Evolutionary conservation across 169 alveolate species (phyloP), one percentile per base, ranked within the genome.

Genomic region (Eimeria sp.): DNA sequence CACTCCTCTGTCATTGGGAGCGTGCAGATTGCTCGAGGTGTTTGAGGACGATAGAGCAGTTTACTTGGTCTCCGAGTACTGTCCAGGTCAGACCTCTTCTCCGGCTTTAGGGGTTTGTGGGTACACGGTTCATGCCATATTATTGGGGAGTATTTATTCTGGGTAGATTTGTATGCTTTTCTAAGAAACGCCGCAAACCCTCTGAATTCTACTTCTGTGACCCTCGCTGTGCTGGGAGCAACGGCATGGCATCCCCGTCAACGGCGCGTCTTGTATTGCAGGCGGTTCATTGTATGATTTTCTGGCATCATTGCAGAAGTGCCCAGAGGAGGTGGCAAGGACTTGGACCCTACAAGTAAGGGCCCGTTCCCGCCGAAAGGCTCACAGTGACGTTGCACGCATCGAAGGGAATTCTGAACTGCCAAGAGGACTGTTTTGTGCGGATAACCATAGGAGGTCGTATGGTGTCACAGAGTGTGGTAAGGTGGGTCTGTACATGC

Each of bases 21-120:
- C 54, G 51, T 54, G 75, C 96, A 82, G 98, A 92, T 96, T 98
- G 58, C 96, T 98, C 76, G 99, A 98, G 93, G 98, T 98, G 40
- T 98, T 95, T 94, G 99, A 98, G 95, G 98, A 98, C 91, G 97
- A 96, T 11, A 58, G 88, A 51, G 92, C 63, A 22, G 80, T 95
- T 25, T 86, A 51, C 86, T 27, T 95, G n/a, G 97, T 95, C 0
- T 75, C 89, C 27, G 97, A 95, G 96, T 97, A 95, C 95, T 97
- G 98, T 76, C 89, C 97, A 47, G 99, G 97, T 84, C 54, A 76
- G 95, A 1, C 27, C 2, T n/a, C 47, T 27, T 43, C 61, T 14
- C 51, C 43, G 20, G 20, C 3, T 16, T 4, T 43, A 49, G 3
- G 58, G 27, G 13, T 40, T 30, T 40, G 51, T 18, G 51, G 14